Evolutionary conservation across 352 stramenopile species (phyloP), one percentile per base, ranked within the genome.

Genomic region (Phytophthora boehmeriae): DNA sequence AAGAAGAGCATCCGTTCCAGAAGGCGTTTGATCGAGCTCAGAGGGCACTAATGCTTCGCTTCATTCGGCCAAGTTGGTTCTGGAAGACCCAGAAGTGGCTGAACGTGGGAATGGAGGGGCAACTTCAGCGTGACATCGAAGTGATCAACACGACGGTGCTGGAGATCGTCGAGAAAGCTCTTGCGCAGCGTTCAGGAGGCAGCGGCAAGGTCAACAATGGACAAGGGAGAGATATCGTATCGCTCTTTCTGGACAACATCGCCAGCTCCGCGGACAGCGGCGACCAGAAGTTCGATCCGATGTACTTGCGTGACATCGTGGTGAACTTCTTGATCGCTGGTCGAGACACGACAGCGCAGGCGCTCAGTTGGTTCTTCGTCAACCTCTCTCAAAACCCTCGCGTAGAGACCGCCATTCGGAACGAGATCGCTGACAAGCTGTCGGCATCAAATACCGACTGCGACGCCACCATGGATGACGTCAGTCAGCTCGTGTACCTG

Each of bases 291-390:
- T 64, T 80, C 28, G 68, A 78, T 19, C 58, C 70, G 10, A 53
- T 36, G 2, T 76, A 68, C 42, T 39, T 94, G 3, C 80, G 80
- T 17, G 78, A 95, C 59, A 76, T 96, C 13, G 76, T 90, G 16
- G 63, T 96, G 22, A 92, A 80, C 55, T 89, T 95, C 60, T 55
- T 96, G 27, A 73, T 95, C 38, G 86, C 84, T 30, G 86, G 86
- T 2, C 73, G 87, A 3, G 84, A 96, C 61, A 88, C 87, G 0
- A 92, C 84, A 1, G 81, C 87, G 6, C 82, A 86, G 23, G 68
- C 81, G 5, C 62, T 95, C 4, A 70, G 63, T 13, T 95, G 87
- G 87, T 75, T 92, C 53, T 85, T 93, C 46, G 73, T 75, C 54
- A 68, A 71, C 35, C 59, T 95, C n/a, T 57, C 39, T 8, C 50